Evolutionary conservation across 2,329 filamentous ascomycete genomes (phyloP).

Genomic region (Clarireedia homoeocarpa): DNA sequence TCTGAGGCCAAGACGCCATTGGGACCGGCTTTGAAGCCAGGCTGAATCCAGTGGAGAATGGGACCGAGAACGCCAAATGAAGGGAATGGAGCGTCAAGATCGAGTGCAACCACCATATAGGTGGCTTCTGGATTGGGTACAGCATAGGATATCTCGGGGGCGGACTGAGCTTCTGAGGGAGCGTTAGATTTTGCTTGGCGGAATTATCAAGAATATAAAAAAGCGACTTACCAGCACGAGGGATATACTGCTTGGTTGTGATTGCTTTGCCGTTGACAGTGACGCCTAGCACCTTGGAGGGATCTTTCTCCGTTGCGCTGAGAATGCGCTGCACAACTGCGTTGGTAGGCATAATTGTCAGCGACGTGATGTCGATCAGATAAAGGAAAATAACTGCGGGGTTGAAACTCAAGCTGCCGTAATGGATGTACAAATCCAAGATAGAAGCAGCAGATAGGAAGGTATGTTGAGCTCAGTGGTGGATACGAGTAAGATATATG

Average conservation of each 20-base stretch:
- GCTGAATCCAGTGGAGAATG: slow-evolving; percentile 41
- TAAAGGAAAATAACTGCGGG: background rate
- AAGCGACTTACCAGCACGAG: slow-evolving; percentile 25
- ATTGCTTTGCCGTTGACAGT: slow-evolving; percentile 25
- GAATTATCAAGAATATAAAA: background rate
- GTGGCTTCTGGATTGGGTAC: slow-evolving; percentile 13
- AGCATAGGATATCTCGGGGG: slow-evolving; percentile 17
- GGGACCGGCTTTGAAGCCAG: slow-evolving; percentile 20
- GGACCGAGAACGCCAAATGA: slow-evolving; percentile 36
- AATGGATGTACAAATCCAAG: background rate
- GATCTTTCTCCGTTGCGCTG: slow-evolving; percentile 17
- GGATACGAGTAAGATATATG: no score
- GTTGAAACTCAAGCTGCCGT: background rate
- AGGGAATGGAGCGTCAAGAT: slow-evolving; percentile 40
- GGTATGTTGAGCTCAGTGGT: no score
- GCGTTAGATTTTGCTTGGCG: background rate
- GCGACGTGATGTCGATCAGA: background rate
- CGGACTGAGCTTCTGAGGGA: slow-evolving; percentile 17
- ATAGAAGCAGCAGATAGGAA: no score
- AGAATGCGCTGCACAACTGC: slow-evolving; percentile 5
- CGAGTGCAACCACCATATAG: slow-evolving; percentile 37
- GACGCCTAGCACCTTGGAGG: slow-evolving; percentile 30
- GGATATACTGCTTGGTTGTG: slow-evolving; percentile 28
- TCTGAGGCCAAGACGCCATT: background rate
- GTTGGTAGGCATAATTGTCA: slow-evolving; percentile 8